Evolutionary conservation across 805 yeast species (phyloP), one percentile per base, ranked within the genome.

Genomic region (Hyphopichia homilentoma): DNA sequence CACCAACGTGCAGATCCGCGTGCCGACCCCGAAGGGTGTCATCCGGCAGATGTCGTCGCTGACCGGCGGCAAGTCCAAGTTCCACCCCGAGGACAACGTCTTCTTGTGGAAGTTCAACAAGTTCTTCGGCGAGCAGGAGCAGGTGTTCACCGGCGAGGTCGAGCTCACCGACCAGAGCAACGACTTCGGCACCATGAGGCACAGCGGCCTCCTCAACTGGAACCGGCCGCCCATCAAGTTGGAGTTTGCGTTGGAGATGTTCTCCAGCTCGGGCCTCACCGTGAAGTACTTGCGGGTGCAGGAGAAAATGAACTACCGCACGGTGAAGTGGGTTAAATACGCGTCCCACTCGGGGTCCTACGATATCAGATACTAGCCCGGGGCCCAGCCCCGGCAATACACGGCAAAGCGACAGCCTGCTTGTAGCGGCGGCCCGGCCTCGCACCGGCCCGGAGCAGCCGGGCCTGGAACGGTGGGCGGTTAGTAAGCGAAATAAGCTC

Each of bases 301-400:
- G 70, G 89, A 61, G 61, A 70, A 54, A 47, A 59, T 47, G 6
- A 75, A 75, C 34, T 85, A 86, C 59, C 64, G 72, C 17, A 79
- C 95, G 0, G 77, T 84, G 15, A 90, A 89, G 53, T 87, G 95
- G 95, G 94, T 89, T 21, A 77, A 84, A 45, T 90, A 90, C 53
- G 53, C 74, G 11, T 71, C 90, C 1, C 75, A 71, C 39, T 79
- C 90, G 0, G 96, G 95, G 0, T 74, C 83, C 5, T 88, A 85
- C 46, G 96, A 89, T 40, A 70, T 86, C 7, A 67, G 97, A 34
- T 79, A 79, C 41, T 82, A 53, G 57, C 11, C 15, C 19, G n/a
- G n/a, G n/a, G n/a, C n/a, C n/a, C 7, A 27, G 24, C 17, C n/a
- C n/a, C n/a, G n/a, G n/a, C n/a, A n/a, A n/a, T n/a, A n/a, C n/a